These are phyloP conservation scores for Plasmodium gonderi DNA, from an alignment of 169 alveolate species.

Conservation along the genomic window DNA sequence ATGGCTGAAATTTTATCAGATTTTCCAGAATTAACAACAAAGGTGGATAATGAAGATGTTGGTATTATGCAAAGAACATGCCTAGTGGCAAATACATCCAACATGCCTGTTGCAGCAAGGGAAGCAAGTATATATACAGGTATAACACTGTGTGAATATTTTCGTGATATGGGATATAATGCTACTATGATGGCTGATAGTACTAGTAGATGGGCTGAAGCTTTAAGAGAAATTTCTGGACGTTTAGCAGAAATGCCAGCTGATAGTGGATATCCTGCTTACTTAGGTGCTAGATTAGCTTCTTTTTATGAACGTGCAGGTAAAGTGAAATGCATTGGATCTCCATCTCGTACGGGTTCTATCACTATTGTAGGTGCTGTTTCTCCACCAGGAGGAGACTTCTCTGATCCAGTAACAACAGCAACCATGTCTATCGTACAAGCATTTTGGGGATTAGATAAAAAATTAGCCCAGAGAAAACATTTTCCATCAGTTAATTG, in stretches of 20 bases:
- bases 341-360: conserved; percentile 98
- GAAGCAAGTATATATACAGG: conserved; percentile 99
- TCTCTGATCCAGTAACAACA: conserved; percentile 99
- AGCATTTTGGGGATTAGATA: conserved; percentile 99
- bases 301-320: conserved; percentile 99
- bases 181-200: conserved; percentile 99
- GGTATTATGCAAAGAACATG: conserved; percentile 99
- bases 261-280: conserved; percentile 99
- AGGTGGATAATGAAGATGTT: conserved; percentile 90
- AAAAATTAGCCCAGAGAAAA: conserved; percentile 98
- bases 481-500: conserved; percentile 99
- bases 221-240: conserved; percentile 99
- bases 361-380: conserved; percentile 99
- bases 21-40: conserved; percentile 98
- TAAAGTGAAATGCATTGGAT: conserved; percentile 96
- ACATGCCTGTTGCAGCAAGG: conserved; percentile 99
- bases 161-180: conserved; percentile 99
- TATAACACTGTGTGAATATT: conserved; percentile 98
- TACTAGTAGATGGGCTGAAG: conserved; percentile 99
- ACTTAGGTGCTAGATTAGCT: conserved; percentile 98
- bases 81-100: conserved; percentile 99
- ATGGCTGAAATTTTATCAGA: conserved; percentile 99
- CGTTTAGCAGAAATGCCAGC: conserved; percentile 99
- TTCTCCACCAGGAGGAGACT: conserved; percentile 99
- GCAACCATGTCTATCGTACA: conserved; percentile 98